A percentile compares a stretch with the other conserved stretches of the same genome.
These are phyloP conservation scores for Obelidium mucronatum DNA, from an alignment of 192 early-diverging fungal species.

Conservation along the genomic window DNA sequence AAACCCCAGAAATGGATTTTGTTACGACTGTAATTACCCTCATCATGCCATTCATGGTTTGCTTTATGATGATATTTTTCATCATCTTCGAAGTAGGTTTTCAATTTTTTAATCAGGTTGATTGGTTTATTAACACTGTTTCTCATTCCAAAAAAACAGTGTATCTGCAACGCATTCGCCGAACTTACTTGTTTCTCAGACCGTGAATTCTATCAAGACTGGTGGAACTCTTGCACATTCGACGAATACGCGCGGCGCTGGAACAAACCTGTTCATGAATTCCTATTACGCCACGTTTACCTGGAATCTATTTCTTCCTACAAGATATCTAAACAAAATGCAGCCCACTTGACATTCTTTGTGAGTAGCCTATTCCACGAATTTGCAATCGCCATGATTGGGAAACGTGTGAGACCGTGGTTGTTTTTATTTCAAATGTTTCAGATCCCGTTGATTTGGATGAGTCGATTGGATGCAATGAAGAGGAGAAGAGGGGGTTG, in stretches of 20 bases:
- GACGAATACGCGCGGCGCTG: constrained; percentile 97
- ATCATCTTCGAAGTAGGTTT: constrained; percentile 97
- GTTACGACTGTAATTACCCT: constrained; percentile 66
- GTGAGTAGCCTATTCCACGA: constrained; percentile 82
- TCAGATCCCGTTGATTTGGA: constrained; percentile 88
- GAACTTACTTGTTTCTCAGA: constrained; percentile 96
- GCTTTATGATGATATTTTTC: constrained; percentile 91
- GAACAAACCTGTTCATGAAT: constrained; percentile 96
- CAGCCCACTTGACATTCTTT: constrained; percentile 83
- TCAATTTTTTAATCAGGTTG: too few relatives aligned
- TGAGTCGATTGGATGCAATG: constrained; percentile 65
- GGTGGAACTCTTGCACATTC: constrained; percentile 92
- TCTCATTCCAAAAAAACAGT: too few relatives aligned
- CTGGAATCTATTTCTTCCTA: constrained; percentile 77
- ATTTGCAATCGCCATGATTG: constrained; percentile 77
- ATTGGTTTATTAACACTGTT: too few relatives aligned
- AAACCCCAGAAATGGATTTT: constrained; percentile 63
- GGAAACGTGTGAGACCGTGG: constrained; percentile 73
- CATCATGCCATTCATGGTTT: constrained; percentile 88
- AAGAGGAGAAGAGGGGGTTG: constrained; percentile 68
- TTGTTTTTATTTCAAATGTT: constrained; percentile 86
- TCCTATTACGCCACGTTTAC: constrained; percentile 91
- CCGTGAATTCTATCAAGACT: constrained; percentile 97
- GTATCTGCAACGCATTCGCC: constrained; percentile 95
- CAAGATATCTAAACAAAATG: constrained; percentile 71